phyloP scores from a whole-genome alignment of 805 yeast species.

The Metschnikowia orientalis region DNA sequence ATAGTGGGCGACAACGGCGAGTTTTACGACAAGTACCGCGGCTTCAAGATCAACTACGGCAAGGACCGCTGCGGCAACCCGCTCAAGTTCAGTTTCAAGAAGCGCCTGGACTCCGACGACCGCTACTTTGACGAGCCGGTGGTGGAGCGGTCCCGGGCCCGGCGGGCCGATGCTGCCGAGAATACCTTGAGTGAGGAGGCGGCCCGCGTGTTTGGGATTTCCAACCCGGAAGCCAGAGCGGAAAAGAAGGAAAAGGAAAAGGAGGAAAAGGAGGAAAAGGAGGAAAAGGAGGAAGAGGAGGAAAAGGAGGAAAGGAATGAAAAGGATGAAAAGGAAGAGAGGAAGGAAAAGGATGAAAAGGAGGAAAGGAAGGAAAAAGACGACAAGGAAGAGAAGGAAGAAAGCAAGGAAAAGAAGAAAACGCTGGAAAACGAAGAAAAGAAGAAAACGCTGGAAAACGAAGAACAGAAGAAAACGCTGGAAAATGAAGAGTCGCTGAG shows the following conservation, averaged over 20 bases:
- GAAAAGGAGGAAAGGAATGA: neutral
- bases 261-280: constrained; percentile 10
- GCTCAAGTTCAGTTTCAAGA: constrained; percentile 49
- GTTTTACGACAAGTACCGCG: constrained; percentile 43
- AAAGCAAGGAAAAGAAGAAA: too few relatives aligned
- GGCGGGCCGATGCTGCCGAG: constrained; percentile 1
- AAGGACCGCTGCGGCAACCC: constrained; percentile 80
- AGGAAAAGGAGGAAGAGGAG: constrained; percentile 9
- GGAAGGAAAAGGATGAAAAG: neutral
- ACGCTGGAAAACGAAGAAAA: too few relatives aligned
- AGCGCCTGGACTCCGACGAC: constrained; percentile 24
- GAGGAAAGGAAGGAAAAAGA: neutral
- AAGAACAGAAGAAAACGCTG: neutral
- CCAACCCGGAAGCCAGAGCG: constrained; percentile 18
- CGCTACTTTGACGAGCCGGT: neutral
- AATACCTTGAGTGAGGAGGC: constrained; percentile 29
- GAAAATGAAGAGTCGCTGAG: neutral
- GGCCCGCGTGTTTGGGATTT: constrained; percentile 43
- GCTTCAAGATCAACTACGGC: constrained; percentile 62
- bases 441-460: too few relatives aligned
- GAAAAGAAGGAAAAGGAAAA: constrained; percentile 6
- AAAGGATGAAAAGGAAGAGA: neutral
- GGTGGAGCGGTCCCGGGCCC: neutral
- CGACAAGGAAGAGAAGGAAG: neutral
- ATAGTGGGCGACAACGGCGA: constrained; percentile 33